A percentile compares a stretch with the other conserved stretches of the same genome.
phyloP scores from a whole-genome alignment of 371 early-diverging fungal species.

The Blakeslea trispora region DNA sequence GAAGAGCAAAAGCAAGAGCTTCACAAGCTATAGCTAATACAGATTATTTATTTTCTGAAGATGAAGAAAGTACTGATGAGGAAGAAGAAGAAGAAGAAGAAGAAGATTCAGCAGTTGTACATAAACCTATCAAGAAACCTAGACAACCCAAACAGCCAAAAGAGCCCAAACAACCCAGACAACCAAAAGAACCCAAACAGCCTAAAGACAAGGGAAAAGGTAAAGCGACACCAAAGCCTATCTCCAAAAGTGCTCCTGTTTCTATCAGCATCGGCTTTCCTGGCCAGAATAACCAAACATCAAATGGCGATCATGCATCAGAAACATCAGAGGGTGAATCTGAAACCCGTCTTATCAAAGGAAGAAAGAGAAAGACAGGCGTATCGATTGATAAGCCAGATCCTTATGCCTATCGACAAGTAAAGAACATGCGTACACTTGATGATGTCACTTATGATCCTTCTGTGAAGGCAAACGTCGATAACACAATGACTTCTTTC shows the following conservation, averaged over 20 bases:
- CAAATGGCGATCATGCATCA: not conserved
- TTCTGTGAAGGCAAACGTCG: constrained; percentile 31
- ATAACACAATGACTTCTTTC: constrained; percentile 52
- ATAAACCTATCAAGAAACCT: too few relatives aligned
- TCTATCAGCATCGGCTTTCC: not conserved
- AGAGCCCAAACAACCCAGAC: not conserved
- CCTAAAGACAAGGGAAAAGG: not conserved
- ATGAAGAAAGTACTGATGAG: not conserved
- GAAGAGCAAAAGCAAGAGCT: not conserved
- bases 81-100: too few relatives aligned
- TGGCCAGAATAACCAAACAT: not conserved
- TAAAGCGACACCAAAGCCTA: not conserved
- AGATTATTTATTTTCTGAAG: not conserved
- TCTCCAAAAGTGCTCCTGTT: not conserved
- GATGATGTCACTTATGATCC: constrained; percentile 49
- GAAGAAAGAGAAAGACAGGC: constrained; percentile 7
- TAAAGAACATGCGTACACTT: constrained; percentile 31
- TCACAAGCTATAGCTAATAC: not conserved
- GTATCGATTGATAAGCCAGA: not conserved
- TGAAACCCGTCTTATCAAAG: not conserved
- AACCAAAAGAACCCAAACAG: not conserved
- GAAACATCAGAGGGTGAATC: not conserved
- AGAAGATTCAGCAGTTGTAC: too few relatives aligned
- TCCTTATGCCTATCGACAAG: constrained; percentile 8
- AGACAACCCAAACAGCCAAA: not conserved